A percentile compares a stretch with the other conserved stretches of the same genome.
Evolutionary conservation across 2,329 filamentous ascomycete species (phyloP).

Genomic region (Tolypocladium amazonense): DNA sequence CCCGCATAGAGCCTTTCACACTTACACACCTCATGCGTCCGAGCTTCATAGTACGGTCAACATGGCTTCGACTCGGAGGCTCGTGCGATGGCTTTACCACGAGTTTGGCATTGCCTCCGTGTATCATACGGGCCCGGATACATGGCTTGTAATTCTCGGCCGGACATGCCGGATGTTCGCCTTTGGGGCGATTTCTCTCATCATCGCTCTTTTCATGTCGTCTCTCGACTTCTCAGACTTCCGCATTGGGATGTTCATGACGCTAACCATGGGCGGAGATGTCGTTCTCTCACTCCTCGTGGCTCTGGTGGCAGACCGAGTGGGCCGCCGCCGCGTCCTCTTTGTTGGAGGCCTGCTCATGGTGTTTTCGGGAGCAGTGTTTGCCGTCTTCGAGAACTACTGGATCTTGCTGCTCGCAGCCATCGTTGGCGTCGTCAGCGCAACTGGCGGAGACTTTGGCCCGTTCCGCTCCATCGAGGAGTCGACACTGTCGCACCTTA

Average conservation of each 20-base stretch:
- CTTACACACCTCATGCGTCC: not conserved
- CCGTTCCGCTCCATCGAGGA: slow-evolving; percentile 59
- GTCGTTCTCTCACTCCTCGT: slow-evolving; percentile 46
- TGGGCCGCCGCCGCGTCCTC: slow-evolving; percentile 45
- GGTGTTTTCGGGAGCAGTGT: slow-evolving; percentile 42
- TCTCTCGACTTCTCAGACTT: slow-evolving; percentile 44
- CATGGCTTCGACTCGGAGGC: not conserved
- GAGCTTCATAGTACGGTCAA: not conserved
- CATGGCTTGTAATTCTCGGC: slow-evolving; percentile 41
- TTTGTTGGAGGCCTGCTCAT: slow-evolving; percentile 43
- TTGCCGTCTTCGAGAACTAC: slow-evolving; percentile 43
- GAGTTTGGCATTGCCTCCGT: slow-evolving; percentile 39
- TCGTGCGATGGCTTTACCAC: slow-evolving; percentile 21
- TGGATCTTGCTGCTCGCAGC: slow-evolving; percentile 49
- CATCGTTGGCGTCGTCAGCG: slow-evolving; percentile 50
- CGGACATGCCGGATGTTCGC: slow-evolving; percentile 48
- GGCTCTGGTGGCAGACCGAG: slow-evolving; percentile 46
- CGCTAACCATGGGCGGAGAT: slow-evolving; percentile 49
- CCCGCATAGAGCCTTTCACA: not conserved
- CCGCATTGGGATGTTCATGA: slow-evolving; percentile 55
- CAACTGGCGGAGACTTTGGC: slow-evolving; percentile 54
- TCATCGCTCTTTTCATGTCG: slow-evolving; percentile 51
- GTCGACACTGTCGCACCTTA: slow-evolving; percentile 51
- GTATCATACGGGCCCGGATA: slow-evolving; percentile 34
- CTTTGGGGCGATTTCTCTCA: slow-evolving; percentile 50